Base-by-base conservation (phyloP, 108 stramenopile genomes). In the Nitzschia sp. region DNA sequence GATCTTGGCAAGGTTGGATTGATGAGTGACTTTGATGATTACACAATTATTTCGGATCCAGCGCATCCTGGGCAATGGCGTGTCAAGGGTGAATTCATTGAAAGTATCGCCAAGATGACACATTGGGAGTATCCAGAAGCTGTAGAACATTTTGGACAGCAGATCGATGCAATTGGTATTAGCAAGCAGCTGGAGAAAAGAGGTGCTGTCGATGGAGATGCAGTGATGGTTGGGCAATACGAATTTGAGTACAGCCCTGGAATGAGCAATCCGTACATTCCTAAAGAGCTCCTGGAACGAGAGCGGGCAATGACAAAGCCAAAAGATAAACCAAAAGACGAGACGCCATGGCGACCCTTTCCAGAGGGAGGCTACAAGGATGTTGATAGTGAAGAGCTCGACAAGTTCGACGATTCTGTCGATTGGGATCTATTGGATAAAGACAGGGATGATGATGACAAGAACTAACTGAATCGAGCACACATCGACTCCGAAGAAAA, bases 111-210 rank as follows among this genome's bases (percentile, higher is more conserved):
- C 19, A 79, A 83, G 60, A 97, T 95, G 93, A 97, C 96, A 14
- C 91, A 95, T 59, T 97, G 92, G 92, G 96, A 94, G 58, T 95
- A 95, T 63, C 90, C 91, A 10, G 93, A 94, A 76, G 92, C 91
- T 24, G 90, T 93, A 19, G 89, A 87, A 70, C 83, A 93, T 14
- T 97, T 97, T 67, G 91, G 92, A 56, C 79, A 94, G 17, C 83
- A 90, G 59, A 73, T 97, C 10, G 88, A 90, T 38, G 96, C 93
- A 26, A 53, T 93, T 46, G 94, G 91, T 39, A 92, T 97, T 43
- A 71, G 84, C 7, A 73, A 65, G 29, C 91, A 91, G 67, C 77
- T 97, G 0, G 51, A 70, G 38, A 66, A 77, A 10, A 89, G 85
- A 17, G 96, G 96, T 17, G 96, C 90, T 10, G 41, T 69, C 50